Evolutionary conservation across 139 green algal species (phyloP), one percentile per base, ranked within the genome.

Genomic region (Coelastrella sp.): DNA sequence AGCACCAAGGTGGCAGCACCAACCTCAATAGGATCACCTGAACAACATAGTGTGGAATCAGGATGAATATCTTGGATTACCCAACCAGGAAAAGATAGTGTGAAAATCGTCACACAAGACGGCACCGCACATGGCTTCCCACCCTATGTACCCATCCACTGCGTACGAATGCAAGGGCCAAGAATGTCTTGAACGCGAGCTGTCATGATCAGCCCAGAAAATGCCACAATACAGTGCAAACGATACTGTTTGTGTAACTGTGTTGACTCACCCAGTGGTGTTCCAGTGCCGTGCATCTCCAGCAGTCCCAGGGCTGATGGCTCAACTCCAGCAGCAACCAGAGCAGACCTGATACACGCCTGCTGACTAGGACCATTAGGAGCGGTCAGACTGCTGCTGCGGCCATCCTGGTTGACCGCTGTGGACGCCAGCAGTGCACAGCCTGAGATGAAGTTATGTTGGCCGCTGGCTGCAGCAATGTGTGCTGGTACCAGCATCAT

Each of bases 381-480:
- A 0, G 97, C 97, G 0, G 97, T 99, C 17, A 99, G 94, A 73
- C 92, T 95, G 93, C 94, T 97, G 90, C 95, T 97, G 17, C 97
- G 92, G 0, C 97, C 97, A 90, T 99, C 97, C 92, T 99, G 97
- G 91, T 98, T 98, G 16, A 98, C 96, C 0, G 93, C 93, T 5
- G 93, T 95, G 19, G 93, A 96, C 3, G 81, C 58, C 23, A 98
- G 57, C 14, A 96, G n/a, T 8, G 93, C 93, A 61, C 87, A 89
- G 57, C 57, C 17, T 66, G 7, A 23, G 17, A 86, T 20, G 4
- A 68, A 5, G 19, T 20, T 4, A 5, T 23, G 5, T 4, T 73
- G 76, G 32, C 47, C 32, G 3, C 58, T 74, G 59, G 68, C 65
- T 14, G 58, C 32, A 61, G 85, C 85, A 47, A 58, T 19, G 20